Percentiles rank a stretch among this genome's conserved stretches.
These are phyloP conservation scores for Areca catechu DNA, from an alignment of 176 grass and related monocot species.

Conservation along the genomic window DNA sequence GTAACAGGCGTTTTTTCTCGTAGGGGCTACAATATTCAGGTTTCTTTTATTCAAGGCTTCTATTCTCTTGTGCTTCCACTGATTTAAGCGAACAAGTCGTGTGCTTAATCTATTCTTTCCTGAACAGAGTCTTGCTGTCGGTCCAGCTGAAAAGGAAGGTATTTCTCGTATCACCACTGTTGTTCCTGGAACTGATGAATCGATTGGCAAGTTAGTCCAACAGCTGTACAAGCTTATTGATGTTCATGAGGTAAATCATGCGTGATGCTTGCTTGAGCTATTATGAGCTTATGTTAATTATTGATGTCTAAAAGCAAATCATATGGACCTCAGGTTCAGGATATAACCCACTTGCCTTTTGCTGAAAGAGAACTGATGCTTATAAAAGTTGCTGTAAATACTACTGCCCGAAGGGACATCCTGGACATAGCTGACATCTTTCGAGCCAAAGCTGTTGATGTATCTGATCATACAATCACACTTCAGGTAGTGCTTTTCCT, in stretches of 20 bases:
- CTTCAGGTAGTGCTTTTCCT: constrained; percentile 45
- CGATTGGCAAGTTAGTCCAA: constrained; percentile 68
- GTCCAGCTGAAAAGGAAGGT: constrained; percentile 62
- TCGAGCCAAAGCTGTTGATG: constrained; percentile 72
- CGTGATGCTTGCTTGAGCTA: not conserved
- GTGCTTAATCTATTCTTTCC: not conserved
- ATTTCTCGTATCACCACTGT: constrained; percentile 91
- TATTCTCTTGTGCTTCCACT: not conserved
- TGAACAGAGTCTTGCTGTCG: constrained; percentile 91
- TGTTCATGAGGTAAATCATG: constrained; percentile 54
- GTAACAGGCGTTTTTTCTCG: constrained; percentile 93
- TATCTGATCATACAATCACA: constrained; percentile 93
- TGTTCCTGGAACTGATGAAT: constrained; percentile 79
- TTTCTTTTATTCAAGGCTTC: constrained; percentile 16
- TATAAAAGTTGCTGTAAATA: constrained; percentile 88
- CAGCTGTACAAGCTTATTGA: constrained; percentile 91
- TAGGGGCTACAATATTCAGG: constrained; percentile 99
- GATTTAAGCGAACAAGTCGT: constrained; percentile 7
- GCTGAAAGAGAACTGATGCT: constrained; percentile 90
- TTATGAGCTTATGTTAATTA: no score
- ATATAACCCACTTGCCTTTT: constrained; percentile 82
- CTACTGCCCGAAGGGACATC: constrained; percentile 78
- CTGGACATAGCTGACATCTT: constrained; percentile 92
- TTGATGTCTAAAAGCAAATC: no score
- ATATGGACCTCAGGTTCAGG: constrained; percentile 42